Conservation (phyloP, 75 land plant species). For the Pseudotsuga menziesii region DNA sequence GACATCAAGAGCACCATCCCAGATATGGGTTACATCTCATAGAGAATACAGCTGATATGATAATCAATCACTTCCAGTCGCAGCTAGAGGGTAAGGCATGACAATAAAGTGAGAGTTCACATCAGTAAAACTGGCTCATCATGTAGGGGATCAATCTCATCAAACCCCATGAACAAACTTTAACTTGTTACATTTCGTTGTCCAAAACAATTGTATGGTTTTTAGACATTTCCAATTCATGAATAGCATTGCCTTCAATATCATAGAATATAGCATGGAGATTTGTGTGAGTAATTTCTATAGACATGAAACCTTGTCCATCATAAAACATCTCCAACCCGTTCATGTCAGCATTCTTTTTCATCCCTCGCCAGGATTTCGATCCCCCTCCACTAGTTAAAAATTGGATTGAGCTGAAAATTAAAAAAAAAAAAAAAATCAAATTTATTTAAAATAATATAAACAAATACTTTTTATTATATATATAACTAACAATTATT, state of each 20-base stretch:
- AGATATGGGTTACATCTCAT: no score
- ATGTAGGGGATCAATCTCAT: no score
- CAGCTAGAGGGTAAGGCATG: no score
- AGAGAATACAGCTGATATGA: no score
- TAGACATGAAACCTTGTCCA: conserved; percentile 85
- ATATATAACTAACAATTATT: background rate
- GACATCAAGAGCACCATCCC: no score
- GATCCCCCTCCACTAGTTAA: conserved; percentile 92
- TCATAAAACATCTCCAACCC: conserved; percentile 57
- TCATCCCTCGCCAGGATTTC: conserved; percentile 69
- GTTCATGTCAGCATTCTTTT: conserved; percentile 16
- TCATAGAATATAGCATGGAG: conserved; percentile 46
- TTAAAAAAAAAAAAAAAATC: no score
- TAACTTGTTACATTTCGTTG: no score
- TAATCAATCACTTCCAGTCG: no score
- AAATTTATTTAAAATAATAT: background rate
- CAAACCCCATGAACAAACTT: no score
- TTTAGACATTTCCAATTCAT: conserved; percentile 34
- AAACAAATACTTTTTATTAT: background rate
- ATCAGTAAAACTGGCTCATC: no score
- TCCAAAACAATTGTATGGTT: no score
- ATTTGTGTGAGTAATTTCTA: conserved; percentile 22
- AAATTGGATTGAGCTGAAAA: conserved; percentile 58
- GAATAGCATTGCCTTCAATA: conserved; percentile 45
- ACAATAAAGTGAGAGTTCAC: no score